phyloP scores from a whole-genome alignment of 352 stramenopile species.

The Phytophthora rubi region DNA sequence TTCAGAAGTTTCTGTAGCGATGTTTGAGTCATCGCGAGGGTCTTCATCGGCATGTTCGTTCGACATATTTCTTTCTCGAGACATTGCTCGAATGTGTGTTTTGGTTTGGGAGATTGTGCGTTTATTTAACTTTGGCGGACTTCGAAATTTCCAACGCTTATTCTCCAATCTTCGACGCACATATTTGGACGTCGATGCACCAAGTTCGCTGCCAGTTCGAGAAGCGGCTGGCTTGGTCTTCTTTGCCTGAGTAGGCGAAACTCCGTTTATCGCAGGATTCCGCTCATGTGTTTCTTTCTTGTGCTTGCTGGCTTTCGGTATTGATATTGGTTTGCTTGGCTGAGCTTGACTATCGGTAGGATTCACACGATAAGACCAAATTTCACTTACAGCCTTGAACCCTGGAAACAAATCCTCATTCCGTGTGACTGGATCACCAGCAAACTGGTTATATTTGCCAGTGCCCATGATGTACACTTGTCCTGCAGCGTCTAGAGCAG shows the following conservation, averaged over 20 bases:
- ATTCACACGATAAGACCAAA: conserved; percentile 65
- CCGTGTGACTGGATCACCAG: conserved; percentile 46
- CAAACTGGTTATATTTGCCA: conserved; percentile 88
- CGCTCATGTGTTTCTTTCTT: conserved; percentile 6
- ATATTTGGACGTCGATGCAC: conserved; percentile 40
- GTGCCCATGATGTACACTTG: conserved; percentile 94
- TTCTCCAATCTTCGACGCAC: conserved; percentile 72
- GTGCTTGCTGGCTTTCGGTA: conserved; percentile 3
- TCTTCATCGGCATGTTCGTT: conserved; percentile 17
- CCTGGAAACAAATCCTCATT: conserved; percentile 70
- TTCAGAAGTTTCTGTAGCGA: conserved; percentile 29
- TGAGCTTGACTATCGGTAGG: conserved; percentile 13
- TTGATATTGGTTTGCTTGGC: conserved; percentile 5
- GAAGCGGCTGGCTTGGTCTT: neutral
- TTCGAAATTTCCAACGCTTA: conserved; percentile 69
- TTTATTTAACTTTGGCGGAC: conserved; percentile 64
- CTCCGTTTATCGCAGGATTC: neutral
- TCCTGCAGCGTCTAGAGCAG: conserved; percentile 90
- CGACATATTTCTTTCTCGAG: conserved; percentile 13
- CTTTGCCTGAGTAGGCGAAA: neutral
- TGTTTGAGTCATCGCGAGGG: conserved; percentile 9
- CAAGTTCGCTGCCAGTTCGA: neutral
- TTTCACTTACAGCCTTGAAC: conserved; percentile 65
- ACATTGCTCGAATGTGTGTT: conserved; percentile 28
- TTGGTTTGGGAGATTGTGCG: conserved; percentile 41